Evolutionary conservation across 2,329 filamentous ascomycete species (phyloP).

Genomic region (Penicillium corylophilum): DNA sequence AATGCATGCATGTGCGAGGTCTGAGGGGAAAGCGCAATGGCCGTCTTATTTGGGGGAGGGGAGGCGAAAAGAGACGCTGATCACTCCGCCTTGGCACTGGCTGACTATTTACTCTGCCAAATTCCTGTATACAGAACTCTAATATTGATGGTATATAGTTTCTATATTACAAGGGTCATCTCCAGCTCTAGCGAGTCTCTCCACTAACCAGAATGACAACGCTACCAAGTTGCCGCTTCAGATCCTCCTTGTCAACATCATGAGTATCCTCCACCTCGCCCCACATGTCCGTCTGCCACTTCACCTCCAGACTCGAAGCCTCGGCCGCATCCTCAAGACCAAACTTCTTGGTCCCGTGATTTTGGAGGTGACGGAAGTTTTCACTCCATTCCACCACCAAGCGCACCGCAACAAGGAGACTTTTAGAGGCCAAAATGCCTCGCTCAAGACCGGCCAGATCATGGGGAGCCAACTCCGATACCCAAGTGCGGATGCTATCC

Average conservation of each 20-base stretch:
- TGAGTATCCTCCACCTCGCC: conserved; percentile 98
- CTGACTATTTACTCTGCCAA: not conserved
- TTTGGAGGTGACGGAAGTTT: conserved; percentile 58
- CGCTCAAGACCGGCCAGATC: conserved; percentile 86
- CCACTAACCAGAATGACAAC: conserved; percentile 78
- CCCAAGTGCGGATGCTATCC: conserved; percentile 75
- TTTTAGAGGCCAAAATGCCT: conserved; percentile 81
- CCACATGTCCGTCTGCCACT: conserved; percentile 88
- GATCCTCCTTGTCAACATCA: conserved; percentile 89
- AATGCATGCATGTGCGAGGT: conserved; percentile 1
- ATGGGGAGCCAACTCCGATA: conserved; percentile 68
- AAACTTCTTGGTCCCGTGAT: conserved; percentile 53
- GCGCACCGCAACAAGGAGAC: conserved; percentile 72
- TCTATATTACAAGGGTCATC: not conserved
- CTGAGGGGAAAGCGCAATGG: not conserved
- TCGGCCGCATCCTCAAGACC: conserved; percentile 79
- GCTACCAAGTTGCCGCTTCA: conserved; percentile 83
- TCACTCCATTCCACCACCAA: conserved; percentile 86
- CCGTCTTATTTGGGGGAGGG: conserved; percentile 1
- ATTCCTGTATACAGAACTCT: not conserved
- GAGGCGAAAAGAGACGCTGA: conserved; percentile 5
- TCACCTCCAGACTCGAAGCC: conserved; percentile 78
- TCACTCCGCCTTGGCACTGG: conserved; percentile 16
- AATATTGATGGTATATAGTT: not conserved
- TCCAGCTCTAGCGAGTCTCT: conserved; percentile 28